Percentiles rank a stretch among this genome's conserved stretches.
Conservation (phyloP, 139 green algal species). For the Volvox africanus region DNA sequence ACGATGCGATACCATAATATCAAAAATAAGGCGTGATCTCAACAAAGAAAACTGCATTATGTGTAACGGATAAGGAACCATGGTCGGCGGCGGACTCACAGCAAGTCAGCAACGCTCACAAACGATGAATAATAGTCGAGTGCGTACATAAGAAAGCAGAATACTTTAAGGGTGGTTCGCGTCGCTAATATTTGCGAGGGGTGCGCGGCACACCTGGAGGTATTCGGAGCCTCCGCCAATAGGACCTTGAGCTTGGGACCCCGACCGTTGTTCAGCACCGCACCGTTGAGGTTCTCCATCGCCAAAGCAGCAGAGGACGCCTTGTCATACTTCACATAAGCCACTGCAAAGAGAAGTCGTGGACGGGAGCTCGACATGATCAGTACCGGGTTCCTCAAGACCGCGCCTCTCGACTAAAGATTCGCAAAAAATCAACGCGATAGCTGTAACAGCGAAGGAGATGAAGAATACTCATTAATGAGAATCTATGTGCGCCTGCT, state of each 20-base stretch:
- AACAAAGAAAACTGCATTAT: too few species aligned
- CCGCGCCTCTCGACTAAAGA: neutral
- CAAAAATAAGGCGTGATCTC: too few species aligned
- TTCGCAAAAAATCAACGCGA: neutral
- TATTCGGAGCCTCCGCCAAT: conserved; percentile 84
- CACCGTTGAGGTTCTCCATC: conserved; percentile 89
- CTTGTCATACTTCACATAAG: conserved; percentile 91
- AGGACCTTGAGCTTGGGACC: conserved; percentile 93
- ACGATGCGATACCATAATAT: too few species aligned
- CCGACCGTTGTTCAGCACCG: conserved; percentile 87
- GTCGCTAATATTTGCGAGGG: neutral
- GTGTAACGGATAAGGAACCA: too few species aligned
- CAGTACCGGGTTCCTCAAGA: conserved; percentile 5
- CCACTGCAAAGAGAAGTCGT: conserved; percentile 76
- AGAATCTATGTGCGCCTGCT: neutral
- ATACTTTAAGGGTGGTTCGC: neutral
- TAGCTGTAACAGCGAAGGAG: neutral
- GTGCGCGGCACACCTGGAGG: conserved; percentile 18
- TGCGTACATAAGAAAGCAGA: too few species aligned
- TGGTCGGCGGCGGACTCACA: too few species aligned
- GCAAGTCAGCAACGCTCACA: too few species aligned
- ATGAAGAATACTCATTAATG: neutral
- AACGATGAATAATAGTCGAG: too few species aligned
- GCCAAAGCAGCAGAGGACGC: conserved; percentile 84
- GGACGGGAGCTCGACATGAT: conserved; percentile 42